phyloP scores from a whole-genome alignment of 345 rosid genomes.

The Sisymbrium irio region DNA sequence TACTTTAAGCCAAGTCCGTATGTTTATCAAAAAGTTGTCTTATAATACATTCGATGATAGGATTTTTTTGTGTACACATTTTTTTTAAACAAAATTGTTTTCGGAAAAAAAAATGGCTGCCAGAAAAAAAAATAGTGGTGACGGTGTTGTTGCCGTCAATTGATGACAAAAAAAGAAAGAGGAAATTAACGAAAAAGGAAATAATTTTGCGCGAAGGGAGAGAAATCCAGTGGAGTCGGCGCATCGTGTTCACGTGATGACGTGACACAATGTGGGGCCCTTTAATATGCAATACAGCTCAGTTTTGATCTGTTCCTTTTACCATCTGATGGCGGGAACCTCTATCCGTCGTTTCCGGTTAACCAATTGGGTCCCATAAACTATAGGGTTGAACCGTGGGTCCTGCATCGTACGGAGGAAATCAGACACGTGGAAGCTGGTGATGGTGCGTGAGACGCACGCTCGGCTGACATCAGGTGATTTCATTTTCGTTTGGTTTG shows the following conservation, averaged over 20 bases:
- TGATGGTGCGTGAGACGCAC: constrained; percentile 10
- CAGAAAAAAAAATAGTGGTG: constrained; percentile 21
- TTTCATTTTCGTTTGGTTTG: neutral
- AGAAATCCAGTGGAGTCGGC: constrained; percentile 32
- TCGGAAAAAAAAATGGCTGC: neutral
- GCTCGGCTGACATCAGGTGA: constrained; percentile 20
- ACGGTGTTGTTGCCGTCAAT: constrained; percentile 29
- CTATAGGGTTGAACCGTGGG: neutral
- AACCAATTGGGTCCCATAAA: constrained; percentile 9
- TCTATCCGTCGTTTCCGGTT: constrained; percentile 22
- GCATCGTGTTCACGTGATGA: constrained; percentile 35
- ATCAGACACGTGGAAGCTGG: constrained; percentile 14
- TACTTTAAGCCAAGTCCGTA: neutral
- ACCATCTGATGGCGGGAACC: constrained; percentile 22
- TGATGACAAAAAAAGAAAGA: constrained; percentile 18
- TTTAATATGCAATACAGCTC: constrained; percentile 24
- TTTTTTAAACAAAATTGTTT: neutral
- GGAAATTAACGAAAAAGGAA: constrained; percentile 33
- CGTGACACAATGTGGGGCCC: constrained; percentile 28
- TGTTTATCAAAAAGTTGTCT: neutral
- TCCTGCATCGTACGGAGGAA: neutral
- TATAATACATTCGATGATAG: neutral
- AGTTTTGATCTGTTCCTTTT: neutral
- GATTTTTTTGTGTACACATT: neutral
- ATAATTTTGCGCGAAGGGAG: neutral